These are phyloP conservation scores for Cytospora piceae DNA, from an alignment of 2,329 filamentous ascomycete species.

Conservation along the genomic window DNA sequence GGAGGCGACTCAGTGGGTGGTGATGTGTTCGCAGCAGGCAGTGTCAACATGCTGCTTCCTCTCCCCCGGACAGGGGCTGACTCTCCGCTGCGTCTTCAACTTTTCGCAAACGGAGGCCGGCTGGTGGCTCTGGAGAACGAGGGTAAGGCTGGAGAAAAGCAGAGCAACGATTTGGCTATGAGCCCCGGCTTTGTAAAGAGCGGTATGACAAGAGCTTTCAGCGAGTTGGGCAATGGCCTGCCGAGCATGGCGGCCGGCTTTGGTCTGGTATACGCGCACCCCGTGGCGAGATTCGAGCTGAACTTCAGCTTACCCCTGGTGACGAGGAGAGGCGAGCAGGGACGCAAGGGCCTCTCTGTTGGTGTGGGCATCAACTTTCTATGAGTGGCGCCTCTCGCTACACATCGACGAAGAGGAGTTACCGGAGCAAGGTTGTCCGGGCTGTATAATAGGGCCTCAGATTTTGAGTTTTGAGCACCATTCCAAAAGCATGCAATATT, in stretches of 20 bases:
- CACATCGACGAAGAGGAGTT: background rate
- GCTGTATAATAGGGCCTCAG: constrained; percentile 15
- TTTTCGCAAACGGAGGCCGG: constrained; percentile 89
- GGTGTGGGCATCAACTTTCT: constrained; percentile 97
- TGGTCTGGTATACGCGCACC: constrained; percentile 92
- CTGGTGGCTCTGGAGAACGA: constrained; percentile 74
- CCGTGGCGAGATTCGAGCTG: constrained; percentile 89
- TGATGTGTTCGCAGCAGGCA: constrained; percentile 88
- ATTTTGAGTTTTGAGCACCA: background rate
- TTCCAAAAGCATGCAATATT: background rate
- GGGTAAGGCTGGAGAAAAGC: constrained; percentile 34
- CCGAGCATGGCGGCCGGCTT: constrained; percentile 87
- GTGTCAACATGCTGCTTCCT: constrained; percentile 82
- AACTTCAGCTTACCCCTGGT: constrained; percentile 92
- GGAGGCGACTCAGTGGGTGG: constrained; percentile 85
- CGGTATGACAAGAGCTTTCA: constrained; percentile 64
- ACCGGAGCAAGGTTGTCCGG: background rate
- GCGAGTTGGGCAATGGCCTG: constrained; percentile 72
- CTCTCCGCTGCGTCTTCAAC: constrained; percentile 82
- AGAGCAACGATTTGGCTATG: constrained; percentile 49
- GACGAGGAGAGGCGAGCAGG: constrained; percentile 79
- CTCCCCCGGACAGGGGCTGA: constrained; percentile 81
- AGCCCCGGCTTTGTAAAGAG: constrained; percentile 53
- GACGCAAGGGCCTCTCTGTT: constrained; percentile 88
- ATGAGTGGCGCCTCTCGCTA: constrained; percentile 50